Base-by-base conservation (phyloP, 176 grass and related monocot species). In the Echinochloa phyllopogon region DNA sequence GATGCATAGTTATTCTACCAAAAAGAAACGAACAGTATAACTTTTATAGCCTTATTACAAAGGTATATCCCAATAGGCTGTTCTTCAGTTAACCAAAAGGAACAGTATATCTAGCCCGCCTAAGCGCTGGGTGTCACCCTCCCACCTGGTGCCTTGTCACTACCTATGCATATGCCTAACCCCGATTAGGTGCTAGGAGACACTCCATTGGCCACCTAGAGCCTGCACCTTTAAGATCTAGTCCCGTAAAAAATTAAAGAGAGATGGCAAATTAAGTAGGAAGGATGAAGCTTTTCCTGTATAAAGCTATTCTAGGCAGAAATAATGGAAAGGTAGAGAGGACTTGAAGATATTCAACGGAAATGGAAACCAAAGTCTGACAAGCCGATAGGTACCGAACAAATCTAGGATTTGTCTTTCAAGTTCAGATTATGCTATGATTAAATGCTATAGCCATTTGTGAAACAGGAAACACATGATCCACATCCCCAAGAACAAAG, bases 261-360 rank as follows among this genome's bases (percentile, higher is more conserved):
- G 33, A 66, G 0, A 36, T 76, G 27, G 17, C 53, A 77, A 41
- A 57, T 55, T 65, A 58, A 37, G 9, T 45, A 33, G 29, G 29
- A 33, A 33, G 29, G 29, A 33, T 33, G 29, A 33, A 33, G 29
- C 29, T 33, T 33, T 33, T 65, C 60, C 60, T 16, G 36, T 51
- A 72, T 59, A 82, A 29, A 76, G n/a, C 15, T 38, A 66, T 43
- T 84, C 6, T 44, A 55, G 50, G 41, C 13, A 21, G 8, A 16
- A 84, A 84, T 55, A 55, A 65, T 33, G 66, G 17, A 66, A 80
- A 80, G 20, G 61, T 67, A 76, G 36, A 24, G 48, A 78, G 17
- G 17, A 69, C 49, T 78, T 69, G 41, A 59, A 23, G 38, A 77
- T 52, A 85, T 13, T 25, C 15, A 68, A 77, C 10, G 0, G 24